Evolutionary conservation across 73 alveolate species (phyloP).

Genomic region (Durusdinium trenchii): DNA sequence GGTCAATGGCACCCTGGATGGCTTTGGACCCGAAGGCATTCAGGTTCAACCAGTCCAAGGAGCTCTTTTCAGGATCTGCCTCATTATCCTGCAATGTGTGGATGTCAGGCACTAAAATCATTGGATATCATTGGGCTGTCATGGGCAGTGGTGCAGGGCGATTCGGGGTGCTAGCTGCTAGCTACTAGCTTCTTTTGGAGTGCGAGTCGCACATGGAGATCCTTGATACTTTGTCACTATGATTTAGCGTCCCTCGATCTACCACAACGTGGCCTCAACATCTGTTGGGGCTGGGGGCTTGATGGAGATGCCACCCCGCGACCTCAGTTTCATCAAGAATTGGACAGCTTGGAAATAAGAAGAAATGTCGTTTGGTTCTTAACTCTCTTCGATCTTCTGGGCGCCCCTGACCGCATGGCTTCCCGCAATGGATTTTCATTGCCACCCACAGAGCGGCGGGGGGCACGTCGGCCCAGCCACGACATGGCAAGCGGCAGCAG

Average conservation of each 20-base stretch:
- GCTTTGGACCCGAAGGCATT: constrained; percentile 79
- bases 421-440: constrained; percentile 65
- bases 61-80: constrained; percentile 78
- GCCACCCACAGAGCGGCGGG: constrained; percentile 34
- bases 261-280: constrained; percentile 16
- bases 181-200: neutral
- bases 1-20: constrained; percentile 91
- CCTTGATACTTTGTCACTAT: no score
- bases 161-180: neutral
- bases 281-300: constrained; percentile 87
- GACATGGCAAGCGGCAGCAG: constrained; percentile 55
- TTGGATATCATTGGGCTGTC: neutral
- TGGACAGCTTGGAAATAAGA: neutral
- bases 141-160: neutral
- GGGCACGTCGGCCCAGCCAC: constrained; percentile 72
- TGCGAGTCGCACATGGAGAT: neutral
- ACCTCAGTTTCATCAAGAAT: neutral
- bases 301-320: constrained; percentile 82
- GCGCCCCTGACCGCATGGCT: constrained; percentile 53
- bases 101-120: no score
- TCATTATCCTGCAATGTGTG: constrained; percentile 88
- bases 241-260: no score
- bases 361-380: neutral
- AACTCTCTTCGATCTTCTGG: no score
- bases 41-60: constrained; percentile 93